Percentiles rank a stretch among this genome's conserved stretches.
Conservation (phyloP, 2,329 filamentous ascomycete genomes). For the Xylaria sp. region DNA sequence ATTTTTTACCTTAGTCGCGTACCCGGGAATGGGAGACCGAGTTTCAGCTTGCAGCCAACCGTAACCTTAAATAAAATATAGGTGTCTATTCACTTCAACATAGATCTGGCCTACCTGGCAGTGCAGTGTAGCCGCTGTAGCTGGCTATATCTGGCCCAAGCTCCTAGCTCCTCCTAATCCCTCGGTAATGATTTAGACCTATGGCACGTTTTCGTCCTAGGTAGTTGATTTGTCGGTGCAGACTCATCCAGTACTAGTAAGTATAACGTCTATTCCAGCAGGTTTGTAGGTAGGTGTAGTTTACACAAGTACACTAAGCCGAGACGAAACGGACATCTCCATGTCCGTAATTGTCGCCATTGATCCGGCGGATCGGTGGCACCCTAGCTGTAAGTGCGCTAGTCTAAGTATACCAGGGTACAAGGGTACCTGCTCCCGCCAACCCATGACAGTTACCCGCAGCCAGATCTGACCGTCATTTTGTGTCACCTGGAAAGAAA, state of each 20-base stretch:
- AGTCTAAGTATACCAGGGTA: neutral
- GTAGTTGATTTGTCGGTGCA: constrained; percentile 1
- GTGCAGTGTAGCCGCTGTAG: no score
- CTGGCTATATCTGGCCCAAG: neutral
- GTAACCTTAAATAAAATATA: no score
- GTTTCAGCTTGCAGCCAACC: neutral
- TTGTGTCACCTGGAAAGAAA: constrained; percentile 31
- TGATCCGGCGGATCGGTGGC: constrained; percentile 5
- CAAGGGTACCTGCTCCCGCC: constrained; percentile 14
- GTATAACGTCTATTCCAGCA: no score
- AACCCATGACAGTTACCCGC: neutral
- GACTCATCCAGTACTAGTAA: neutral
- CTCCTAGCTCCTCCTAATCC: neutral
- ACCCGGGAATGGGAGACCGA: neutral
- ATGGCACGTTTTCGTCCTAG: constrained; percentile 3
- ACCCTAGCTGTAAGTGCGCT: neutral
- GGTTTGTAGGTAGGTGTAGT: neutral
- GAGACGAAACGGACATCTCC: constrained; percentile 19
- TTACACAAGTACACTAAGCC: constrained; percentile 18
- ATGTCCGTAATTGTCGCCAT: constrained; percentile 8
- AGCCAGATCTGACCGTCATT: constrained; percentile 35
- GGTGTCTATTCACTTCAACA: no score
- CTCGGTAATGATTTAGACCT: neutral
- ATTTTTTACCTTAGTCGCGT: neutral
- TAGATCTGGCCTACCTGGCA: no score